Base-by-base conservation (phyloP, 495 filamentous ascomycete species). In the Margaritispora aquatica region DNA sequence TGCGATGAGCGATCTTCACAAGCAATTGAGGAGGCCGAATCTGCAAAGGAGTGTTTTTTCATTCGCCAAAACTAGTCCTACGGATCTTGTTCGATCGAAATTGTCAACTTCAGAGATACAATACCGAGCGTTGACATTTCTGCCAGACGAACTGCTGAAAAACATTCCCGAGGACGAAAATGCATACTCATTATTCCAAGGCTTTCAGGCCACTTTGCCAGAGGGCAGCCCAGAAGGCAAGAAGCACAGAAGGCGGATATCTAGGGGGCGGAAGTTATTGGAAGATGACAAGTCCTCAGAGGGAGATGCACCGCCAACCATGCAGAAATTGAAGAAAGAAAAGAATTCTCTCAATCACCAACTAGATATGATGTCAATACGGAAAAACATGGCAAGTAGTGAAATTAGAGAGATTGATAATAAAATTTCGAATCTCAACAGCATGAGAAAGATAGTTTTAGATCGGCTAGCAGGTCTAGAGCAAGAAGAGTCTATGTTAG, bases 401-500 rank as follows among this genome's bases (percentile, higher is more conserved):
- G 94, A 99, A 71, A 97, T 99, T 50, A 84, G 84, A 44, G 94
- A 99, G 69, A 96, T 99, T 52, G 94, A 99, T 69, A 92, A 86
- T 73, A 99, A 97, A 73, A 90, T 99, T 38, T 81, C 91, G 29
- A 99, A 97, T 70, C 75, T 97, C 54, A 87, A 92, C 64, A 89
- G 83, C 55, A 97, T 96, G 90, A 88, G 94, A 64, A 87, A 87
- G 72, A 96, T 97, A 57, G 87, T 97, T 21, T 70, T 99, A 36
- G 93, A 96, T 55, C 81, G 95, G 64, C 72, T 99, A 63, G 93
- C 92, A 2, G 83, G 78, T n/a, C 73, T 99, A 66, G 94, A 99
- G 73, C 84, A 89, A 73, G 92, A 97, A 64, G 94, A 99, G 66
- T 81, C 86, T n/a, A 76, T 91, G 49, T 74, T 96, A 57, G 94